Evolutionary conservation across 2,329 filamentous ascomycete genomes (phyloP).

Genomic region (Pseudogymnoascus sp.): DNA sequence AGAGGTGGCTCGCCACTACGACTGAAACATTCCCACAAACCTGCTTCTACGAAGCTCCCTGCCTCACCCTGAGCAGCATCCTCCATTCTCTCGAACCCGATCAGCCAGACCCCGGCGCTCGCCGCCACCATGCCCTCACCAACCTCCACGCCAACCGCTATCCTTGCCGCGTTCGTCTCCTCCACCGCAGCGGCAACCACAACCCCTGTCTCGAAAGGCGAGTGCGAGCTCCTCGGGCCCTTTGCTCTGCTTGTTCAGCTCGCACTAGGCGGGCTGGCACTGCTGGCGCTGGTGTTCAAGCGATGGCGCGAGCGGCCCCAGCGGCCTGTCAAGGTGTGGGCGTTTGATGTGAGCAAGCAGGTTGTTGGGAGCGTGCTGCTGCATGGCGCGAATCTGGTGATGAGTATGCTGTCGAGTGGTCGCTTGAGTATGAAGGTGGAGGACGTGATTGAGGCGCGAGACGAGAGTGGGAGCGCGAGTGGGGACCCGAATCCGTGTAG

Average conservation of each 20-base stretch:
- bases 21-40: constrained; percentile 1
- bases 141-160: constrained; percentile 20
- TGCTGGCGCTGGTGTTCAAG: constrained; percentile 86
- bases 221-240: constrained; percentile 79
- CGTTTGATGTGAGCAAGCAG: constrained; percentile 95
- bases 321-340: constrained; percentile 91
- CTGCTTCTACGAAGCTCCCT: not conserved
- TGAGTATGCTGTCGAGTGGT: constrained; percentile 91
- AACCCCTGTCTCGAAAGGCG: constrained; percentile 40
- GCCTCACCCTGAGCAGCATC: not conserved
- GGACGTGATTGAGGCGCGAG: constrained; percentile 30
- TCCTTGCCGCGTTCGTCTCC: constrained; percentile 24
- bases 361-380: constrained; percentile 87
- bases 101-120: not conserved
- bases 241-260: constrained; percentile 88
- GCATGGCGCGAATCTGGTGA: constrained; percentile 86
- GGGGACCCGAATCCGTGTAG: constrained; percentile 88
- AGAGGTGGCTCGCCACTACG: constrained; percentile 5
- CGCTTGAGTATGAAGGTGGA: constrained; percentile 61
- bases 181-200: constrained; percentile 27
- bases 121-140: constrained; percentile 19
- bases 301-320: constrained; percentile 87
- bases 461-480: constrained; percentile 36
- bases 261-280: constrained; percentile 71
- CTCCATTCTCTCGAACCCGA: not conserved